Base-by-base conservation (phyloP, 2,329 filamentous ascomycete species). In the Scortechinia acanthostroma region DNA sequence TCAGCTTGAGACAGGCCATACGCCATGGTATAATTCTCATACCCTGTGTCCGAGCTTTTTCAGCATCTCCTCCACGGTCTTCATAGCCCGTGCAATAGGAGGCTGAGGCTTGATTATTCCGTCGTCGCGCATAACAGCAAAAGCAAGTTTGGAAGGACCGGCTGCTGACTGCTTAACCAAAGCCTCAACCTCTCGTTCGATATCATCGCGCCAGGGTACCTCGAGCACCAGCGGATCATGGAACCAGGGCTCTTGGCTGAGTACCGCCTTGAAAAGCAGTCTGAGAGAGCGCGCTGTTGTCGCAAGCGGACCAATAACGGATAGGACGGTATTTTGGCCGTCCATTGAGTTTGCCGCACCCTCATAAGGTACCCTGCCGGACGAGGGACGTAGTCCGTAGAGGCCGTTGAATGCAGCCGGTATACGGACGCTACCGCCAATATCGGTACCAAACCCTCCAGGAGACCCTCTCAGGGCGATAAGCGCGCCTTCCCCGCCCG, bases 401-500 rank as follows among this genome's bases (percentile, higher is more conserved):
- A 42, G 43, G 2, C 4, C 22, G n/a, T 46, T 48, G 37, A 51
- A 50, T 1, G 48, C 49, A 15, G 49, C 49, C 3, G 49, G 48
- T 13, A 47, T 21, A 2, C 47, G 23, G 20, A 50, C 42, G 16
- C 48, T 49, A 15, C 48, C 48, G 1, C 46, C 46, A 3, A 48
- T 49, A 3, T 50, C 49, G 4, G 48, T 51, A 13, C 49, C 48
- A 14, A 50, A 28, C 13, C 48, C 48, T 13, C 48, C 22, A 17
- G 49, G 43, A 15, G 42, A 43, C 22, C 43, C 49, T 28, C 25
- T 16, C n/a, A 48, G 33, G 13, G 44, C 48, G 19, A 48, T 37
- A 15, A 51, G 22, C n/a, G 49, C 49, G 28, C 49, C 49, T 37
- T 51, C 48, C 14, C 48, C 50, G 20, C 50, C 50, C 4, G 50